Percentiles rank a stretch among this genome's conserved stretches.
Evolutionary conservation across 768 basidiomycete species (phyloP).

Genomic region (Chalciporus chontae): DNA sequence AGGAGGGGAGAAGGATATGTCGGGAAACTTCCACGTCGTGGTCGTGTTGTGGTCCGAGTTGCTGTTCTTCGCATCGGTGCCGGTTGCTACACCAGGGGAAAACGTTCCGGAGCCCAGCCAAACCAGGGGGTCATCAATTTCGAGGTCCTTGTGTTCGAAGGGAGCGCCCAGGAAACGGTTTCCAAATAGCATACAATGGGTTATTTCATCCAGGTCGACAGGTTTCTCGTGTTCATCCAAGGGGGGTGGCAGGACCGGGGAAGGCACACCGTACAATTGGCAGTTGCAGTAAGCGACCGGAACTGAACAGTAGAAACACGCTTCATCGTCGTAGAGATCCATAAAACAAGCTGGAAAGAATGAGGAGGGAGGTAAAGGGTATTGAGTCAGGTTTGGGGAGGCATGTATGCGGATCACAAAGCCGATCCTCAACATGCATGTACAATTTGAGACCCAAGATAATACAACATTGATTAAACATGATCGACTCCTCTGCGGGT

Average conservation of each 20-base stretch:
- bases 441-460: background rate
- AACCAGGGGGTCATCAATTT: background rate
- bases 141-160: background rate
- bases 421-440: background rate
- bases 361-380: background rate
- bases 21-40: background rate
- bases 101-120: background rate
- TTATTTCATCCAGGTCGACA: background rate
- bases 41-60: background rate
- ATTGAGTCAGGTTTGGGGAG: background rate
- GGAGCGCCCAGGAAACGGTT: background rate
- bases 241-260: background rate
- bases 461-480: no score
- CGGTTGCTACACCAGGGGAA: background rate
- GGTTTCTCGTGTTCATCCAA: background rate
- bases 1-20: constrained; percentile 10
- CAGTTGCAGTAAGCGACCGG: constrained; percentile 1
- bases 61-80: constrained; percentile 7
- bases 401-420: background rate
- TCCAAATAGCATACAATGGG: background rate
- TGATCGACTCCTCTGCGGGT: background rate
- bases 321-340: constrained; percentile 1
- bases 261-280: constrained; percentile 2
- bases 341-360: constrained; percentile 3
- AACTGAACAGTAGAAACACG: constrained; percentile 8